A percentile compares a stretch with the other conserved stretches of the same genome.
Conservation (phyloP, 2,329 filamentous ascomycete genomes). For the Diaporthe ampelina region DNA sequence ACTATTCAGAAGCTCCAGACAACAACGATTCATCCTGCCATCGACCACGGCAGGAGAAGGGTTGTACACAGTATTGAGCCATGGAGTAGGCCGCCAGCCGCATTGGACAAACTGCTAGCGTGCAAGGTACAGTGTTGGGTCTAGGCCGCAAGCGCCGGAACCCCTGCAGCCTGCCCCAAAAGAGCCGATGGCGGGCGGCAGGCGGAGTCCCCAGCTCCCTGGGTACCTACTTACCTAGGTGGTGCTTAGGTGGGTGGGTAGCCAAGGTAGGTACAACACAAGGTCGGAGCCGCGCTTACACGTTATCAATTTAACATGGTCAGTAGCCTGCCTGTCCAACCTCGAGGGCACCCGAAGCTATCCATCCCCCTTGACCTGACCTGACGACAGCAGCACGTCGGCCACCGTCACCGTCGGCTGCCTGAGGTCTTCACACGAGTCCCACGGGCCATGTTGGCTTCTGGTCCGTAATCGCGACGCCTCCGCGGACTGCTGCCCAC, state of each 20-base stretch:
- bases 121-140: not conserved
- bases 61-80: too few relatives aligned
- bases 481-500: constrained; percentile 15
- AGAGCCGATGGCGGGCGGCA: not conserved
- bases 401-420: constrained; percentile 36
- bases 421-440: constrained; percentile 3
- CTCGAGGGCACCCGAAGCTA: not conserved
- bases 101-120: not conserved
- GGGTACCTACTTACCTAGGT: too few relatives aligned
- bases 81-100: not conserved
- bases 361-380: not conserved
- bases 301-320: too few relatives aligned
- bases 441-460: constrained; percentile 31
- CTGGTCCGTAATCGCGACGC: constrained; percentile 20
- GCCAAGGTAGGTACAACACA: too few relatives aligned
- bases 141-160: not conserved
- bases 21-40: not conserved
- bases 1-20: not conserved
- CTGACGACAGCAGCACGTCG: constrained; percentile 10
- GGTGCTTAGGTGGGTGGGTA: too few relatives aligned
- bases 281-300: too few relatives aligned
- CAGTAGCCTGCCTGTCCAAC: not conserved
- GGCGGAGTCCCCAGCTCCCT: not conserved
- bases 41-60: not conserved
- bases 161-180: constrained; percentile 1